Conservation (phyloP, 805 yeast species). For the Naumovozyma baii region DNA sequence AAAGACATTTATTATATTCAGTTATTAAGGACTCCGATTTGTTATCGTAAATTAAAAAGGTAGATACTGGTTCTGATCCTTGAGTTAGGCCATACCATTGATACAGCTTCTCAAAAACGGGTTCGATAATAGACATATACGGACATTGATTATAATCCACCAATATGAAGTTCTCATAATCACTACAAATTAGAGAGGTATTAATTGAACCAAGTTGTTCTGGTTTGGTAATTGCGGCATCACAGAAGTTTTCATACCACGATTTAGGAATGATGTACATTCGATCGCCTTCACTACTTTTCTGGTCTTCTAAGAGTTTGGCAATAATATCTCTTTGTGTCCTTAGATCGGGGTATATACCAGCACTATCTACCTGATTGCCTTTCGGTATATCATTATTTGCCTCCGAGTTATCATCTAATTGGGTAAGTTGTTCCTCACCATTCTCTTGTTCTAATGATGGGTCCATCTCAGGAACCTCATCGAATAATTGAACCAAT, state of each 20-base stretch:
- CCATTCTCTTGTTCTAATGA: neutral
- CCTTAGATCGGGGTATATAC: neutral
- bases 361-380: neutral
- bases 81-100: constrained; percentile 48
- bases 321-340: constrained; percentile 16
- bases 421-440: neutral
- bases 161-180: constrained; percentile 35
- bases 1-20: constrained; percentile 31
- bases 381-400: neutral
- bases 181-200: constrained; percentile 36
- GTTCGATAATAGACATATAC: constrained; percentile 34
- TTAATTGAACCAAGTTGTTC: constrained; percentile 40
- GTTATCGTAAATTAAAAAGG: constrained; percentile 29
- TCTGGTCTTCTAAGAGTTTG: constrained; percentile 8
- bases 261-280: constrained; percentile 40
- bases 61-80: constrained; percentile 30
- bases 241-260: constrained; percentile 37
- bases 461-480: neutral
- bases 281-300: constrained; percentile 36
- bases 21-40: constrained; percentile 23
- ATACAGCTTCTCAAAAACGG: constrained; percentile 36
- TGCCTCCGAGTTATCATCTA: neutral
- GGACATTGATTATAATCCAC: constrained; percentile 23
- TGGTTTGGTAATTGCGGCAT: constrained; percentile 20
- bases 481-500: neutral